phyloP scores from a whole-genome alignment of 768 basidiomycete genomes.

The Termitomyces sp. region DNA sequence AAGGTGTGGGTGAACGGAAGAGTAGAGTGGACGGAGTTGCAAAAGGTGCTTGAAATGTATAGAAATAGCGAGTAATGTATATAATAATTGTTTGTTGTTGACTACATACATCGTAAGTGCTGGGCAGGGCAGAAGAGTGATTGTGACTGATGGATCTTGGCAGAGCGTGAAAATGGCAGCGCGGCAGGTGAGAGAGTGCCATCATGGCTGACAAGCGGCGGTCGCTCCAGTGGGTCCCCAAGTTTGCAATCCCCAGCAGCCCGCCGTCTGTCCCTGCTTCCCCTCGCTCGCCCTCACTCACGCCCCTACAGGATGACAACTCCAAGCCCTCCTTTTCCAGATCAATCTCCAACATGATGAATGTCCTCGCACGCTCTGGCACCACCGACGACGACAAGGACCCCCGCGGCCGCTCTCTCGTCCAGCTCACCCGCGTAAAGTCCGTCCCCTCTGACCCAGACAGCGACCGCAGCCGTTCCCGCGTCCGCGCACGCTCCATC shows the following conservation, averaged over 20 bases:
- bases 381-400: conserved; percentile 33
- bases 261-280: background rate
- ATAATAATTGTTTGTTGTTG: background rate
- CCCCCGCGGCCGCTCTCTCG: conserved; percentile 47
- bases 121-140: background rate
- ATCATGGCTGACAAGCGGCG: conserved; percentile 26
- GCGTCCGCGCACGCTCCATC: conserved; percentile 54
- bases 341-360: conserved; percentile 68
- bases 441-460: conserved; percentile 16
- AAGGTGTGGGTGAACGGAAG: conserved; percentile 36
- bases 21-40: conserved; percentile 7
- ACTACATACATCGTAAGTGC: background rate
- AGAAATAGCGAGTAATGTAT: background rate
- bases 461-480: conserved; percentile 44
- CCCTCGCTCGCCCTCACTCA: conserved; percentile 21
- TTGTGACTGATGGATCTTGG: background rate
- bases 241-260: conserved; percentile 30
- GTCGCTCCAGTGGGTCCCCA: conserved; percentile 24
- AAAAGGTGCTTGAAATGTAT: background rate
- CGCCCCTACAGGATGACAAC: conserved; percentile 12
- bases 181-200: conserved; percentile 6
- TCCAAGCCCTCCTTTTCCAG: conserved; percentile 50
- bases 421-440: conserved; percentile 32
- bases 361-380: conserved; percentile 52
- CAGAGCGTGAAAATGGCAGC: background rate